These are phyloP conservation scores for Colletotrichum euphorbiae DNA, from an alignment of 2,329 filamentous ascomycete species.

Conservation along the genomic window DNA sequence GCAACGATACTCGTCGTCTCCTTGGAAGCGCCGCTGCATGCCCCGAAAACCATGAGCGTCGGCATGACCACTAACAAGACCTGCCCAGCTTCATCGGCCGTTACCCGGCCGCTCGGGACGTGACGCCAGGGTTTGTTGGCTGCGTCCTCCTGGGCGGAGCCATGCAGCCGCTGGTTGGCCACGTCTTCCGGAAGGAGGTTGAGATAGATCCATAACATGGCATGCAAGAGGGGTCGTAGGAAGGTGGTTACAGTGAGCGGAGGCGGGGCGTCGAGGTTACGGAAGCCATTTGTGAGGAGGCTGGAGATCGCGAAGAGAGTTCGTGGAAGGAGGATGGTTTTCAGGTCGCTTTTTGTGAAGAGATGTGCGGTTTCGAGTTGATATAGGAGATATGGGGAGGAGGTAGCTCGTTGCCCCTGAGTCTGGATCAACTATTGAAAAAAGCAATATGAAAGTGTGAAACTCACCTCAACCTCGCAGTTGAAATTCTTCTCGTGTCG, in stretches of 20 bases:
- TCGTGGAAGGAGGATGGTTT: slow-evolving; percentile 47
- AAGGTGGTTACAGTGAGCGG: background rate
- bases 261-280: background rate
- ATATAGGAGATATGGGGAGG: background rate
- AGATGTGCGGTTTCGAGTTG: slow-evolving; percentile 43
- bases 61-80: slow-evolving; percentile 44
- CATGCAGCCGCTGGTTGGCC: slow-evolving; percentile 51
- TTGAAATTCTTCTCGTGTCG: too few relatives aligned
- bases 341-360: slow-evolving; percentile 49
- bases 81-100: slow-evolving; percentile 42
- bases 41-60: slow-evolving; percentile 36
- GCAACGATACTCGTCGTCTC: slow-evolving; percentile 47
- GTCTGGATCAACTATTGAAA: too few relatives aligned
- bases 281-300: slow-evolving; percentile 10
- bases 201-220: background rate
- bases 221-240: background rate
- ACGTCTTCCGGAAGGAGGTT: slow-evolving; percentile 40
- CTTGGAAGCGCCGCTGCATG: slow-evolving; percentile 41
- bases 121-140: slow-evolving; percentile 56
- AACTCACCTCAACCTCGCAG: too few relatives aligned
- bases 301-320: slow-evolving; percentile 43
- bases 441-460: too few relatives aligned
- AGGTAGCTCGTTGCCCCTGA: too few relatives aligned
- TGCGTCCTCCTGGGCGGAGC: slow-evolving; percentile 50
- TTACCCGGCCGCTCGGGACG: slow-evolving; percentile 46